phyloP scores from a whole-genome alignment of 2,329 filamentous ascomycete species.

The Trichophyton schoenleinii region DNA sequence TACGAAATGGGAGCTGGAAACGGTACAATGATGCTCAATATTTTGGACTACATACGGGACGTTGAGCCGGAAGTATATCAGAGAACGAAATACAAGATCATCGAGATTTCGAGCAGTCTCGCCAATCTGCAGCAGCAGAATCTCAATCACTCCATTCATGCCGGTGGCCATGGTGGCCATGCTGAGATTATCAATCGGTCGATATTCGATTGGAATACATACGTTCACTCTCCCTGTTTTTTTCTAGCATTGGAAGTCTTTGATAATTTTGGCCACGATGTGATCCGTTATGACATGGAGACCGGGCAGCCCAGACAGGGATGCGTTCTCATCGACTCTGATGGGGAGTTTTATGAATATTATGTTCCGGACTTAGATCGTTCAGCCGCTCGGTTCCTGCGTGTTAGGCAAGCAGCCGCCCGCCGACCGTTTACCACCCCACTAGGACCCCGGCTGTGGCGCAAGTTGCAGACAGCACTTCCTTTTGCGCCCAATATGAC shows the following conservation, averaged over 20 bases:
- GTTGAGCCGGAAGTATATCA: constrained; percentile 85
- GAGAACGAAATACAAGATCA: constrained; percentile 85
- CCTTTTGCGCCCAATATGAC: constrained; percentile 68
- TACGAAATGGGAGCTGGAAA: constrained; percentile 98
- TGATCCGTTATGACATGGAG: constrained; percentile 72
- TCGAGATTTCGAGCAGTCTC: constrained; percentile 79
- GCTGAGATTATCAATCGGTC: constrained; percentile 91
- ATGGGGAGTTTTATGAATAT: constrained; percentile 91
- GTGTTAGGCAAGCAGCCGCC: constrained; percentile 65
- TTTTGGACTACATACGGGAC: constrained; percentile 88
- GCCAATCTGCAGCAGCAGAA: constrained; percentile 65
- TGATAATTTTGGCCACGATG: constrained; percentile 95
- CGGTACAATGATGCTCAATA: constrained; percentile 95
- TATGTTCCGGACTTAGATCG: constrained; percentile 73
- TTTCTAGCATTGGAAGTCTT: constrained; percentile 97
- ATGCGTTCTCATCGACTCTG: constrained; percentile 68
- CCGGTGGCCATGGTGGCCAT: constrained; percentile 64
- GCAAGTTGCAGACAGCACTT: constrained; percentile 49
- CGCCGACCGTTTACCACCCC: constrained; percentile 33
- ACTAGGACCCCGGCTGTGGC: constrained; percentile 39
- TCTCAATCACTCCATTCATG: constrained; percentile 52
- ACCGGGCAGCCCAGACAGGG: constrained; percentile 80
- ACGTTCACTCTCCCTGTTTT: constrained; percentile 87
- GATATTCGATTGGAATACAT: constrained; percentile 84
- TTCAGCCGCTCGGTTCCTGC: constrained; percentile 66